phyloP scores from a whole-genome alignment of 2,329 filamentous ascomycete genomes.

The Sphaceloma murrayae region DNA sequence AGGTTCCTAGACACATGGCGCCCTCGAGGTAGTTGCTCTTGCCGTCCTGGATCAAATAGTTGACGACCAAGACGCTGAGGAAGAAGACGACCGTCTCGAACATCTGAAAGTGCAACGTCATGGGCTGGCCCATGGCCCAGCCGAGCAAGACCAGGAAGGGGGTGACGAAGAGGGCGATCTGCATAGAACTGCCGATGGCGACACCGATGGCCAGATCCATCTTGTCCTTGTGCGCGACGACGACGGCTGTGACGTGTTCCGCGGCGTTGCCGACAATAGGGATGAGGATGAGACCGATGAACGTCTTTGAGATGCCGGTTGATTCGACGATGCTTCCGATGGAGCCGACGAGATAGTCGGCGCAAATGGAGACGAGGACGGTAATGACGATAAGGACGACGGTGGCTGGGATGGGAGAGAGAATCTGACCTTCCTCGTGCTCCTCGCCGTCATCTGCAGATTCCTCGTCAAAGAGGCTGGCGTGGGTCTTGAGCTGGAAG shows the following conservation, averaged over 20 bases:
- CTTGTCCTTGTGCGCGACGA: slow-evolving; percentile 55
- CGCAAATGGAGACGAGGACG: slow-evolving; percentile 41
- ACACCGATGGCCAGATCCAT: slow-evolving; percentile 60
- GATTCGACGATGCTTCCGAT: slow-evolving; percentile 46
- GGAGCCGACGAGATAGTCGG: slow-evolving; percentile 45
- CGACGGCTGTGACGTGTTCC: slow-evolving; percentile 55
- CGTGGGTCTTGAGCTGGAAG: slow-evolving; percentile 46
- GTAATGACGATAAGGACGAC: slow-evolving; percentile 41
- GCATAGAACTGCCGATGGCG: slow-evolving; percentile 55
- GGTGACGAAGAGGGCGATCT: slow-evolving; percentile 51
- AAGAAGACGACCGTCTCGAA: slow-evolving; percentile 86
- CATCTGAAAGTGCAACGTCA: slow-evolving; percentile 71
- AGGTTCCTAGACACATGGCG: slow-evolving; percentile 48
- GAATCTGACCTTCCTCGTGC: slow-evolving; percentile 29
- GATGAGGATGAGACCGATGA: slow-evolving; percentile 48
- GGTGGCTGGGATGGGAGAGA: slow-evolving; percentile 37
- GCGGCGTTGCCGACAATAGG: slow-evolving; percentile 56
- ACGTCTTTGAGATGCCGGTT: slow-evolving; percentile 45
- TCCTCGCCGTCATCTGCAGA: slow-evolving; percentile 23
- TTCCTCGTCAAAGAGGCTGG: slow-evolving; percentile 39
- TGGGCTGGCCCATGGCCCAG: slow-evolving; percentile 44
- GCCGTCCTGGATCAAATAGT: slow-evolving; percentile 77
- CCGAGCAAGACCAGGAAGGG: slow-evolving; percentile 49
- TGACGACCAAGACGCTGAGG: slow-evolving; percentile 74
- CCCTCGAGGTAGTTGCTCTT: slow-evolving; percentile 82